Evolutionary conservation across 345 rosid genomes (phyloP), one percentile per base, ranked within the genome.

Genomic region (Gossypium thurberi): DNA sequence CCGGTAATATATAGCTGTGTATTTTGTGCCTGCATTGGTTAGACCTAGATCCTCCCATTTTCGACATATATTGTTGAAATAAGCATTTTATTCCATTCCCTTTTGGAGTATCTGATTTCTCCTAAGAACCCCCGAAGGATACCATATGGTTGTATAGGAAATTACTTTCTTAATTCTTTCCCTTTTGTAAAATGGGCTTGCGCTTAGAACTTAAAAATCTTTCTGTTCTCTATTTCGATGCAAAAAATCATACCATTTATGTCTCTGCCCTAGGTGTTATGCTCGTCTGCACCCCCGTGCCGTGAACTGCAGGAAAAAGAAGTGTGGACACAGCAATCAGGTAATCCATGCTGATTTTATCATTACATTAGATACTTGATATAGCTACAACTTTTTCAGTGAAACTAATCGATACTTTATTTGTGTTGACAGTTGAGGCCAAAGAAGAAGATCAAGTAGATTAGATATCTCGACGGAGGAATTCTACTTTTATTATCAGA

Each of bases 271-370:
- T 58, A 94, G 98, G 79, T 94, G 97, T 65, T 94, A 94, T 74
- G 97, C 98, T 1, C 94, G 97, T 69, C 79, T 94, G 55, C 98
- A 91, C 74, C 98, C 94, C n/a, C 87, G 97, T 62, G 98, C 98
- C 60, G 97, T 91, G 4, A 94, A 91, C 85, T 94, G 97, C 86
- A 82, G 98, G 91, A 94, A 94, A 80, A 94, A 91, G 91, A 94
- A 94, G 82, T 94, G 98, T 73, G 98, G 98, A 9, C 98, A 94
- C 77, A 94, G 97, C 93, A 94, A 94, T 75, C 97, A 94, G 98
- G 98, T 93, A 80, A 52, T 21, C 28, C 55, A 14, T 0, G 8
- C 23, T 25, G 1, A n/a, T 1, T 2, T 5, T 1, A 17, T 94
- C 20, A 18, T 48, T 4, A 0, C 20, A 8, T 37, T 74, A 15